A percentile compares a stretch with the other conserved stretches of the same genome.
These are phyloP conservation scores for Aspergillus ochraceus DNA, from an alignment of 2,329 filamentous ascomycete species.

Conservation along the genomic window DNA sequence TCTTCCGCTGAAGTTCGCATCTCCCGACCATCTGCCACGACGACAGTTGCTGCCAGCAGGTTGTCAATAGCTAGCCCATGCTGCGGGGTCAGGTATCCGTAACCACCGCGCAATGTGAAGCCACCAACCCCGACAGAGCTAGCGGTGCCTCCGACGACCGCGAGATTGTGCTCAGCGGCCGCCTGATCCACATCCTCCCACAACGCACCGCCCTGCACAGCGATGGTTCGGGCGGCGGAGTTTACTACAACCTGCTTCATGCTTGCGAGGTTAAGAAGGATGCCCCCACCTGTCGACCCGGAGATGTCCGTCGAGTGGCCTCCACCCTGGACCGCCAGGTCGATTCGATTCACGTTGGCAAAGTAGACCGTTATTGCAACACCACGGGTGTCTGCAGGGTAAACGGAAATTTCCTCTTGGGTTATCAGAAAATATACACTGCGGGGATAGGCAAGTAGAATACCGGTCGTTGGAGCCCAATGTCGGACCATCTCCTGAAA, in stretches of 20 bases:
- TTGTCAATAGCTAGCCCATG: conserved; percentile 56
- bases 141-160: conserved; percentile 60
- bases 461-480: too few relatives aligned
- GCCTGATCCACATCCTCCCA: conserved; percentile 58
- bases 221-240: conserved; percentile 44
- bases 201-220: conserved; percentile 52
- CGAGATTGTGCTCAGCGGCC: conserved; percentile 52
- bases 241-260: conserved; percentile 55
- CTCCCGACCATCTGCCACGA: conserved; percentile 38
- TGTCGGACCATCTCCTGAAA: too few relatives aligned
- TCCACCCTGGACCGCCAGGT: conserved; percentile 56
- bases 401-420: too few relatives aligned
- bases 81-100: conserved; percentile 54
- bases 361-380: too few relatives aligned
- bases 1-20: conserved; percentile 38
- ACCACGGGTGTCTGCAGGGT: too few relatives aligned
- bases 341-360: too few relatives aligned
- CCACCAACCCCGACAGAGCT: conserved; percentile 61
- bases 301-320: conserved; percentile 57
- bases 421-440: too few relatives aligned
- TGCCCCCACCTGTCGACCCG: conserved; percentile 52
- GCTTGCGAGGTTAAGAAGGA: conserved; percentile 56
- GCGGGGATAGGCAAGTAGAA: too few relatives aligned
- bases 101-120: conserved; percentile 57
- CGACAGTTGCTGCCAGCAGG: conserved; percentile 37